These are phyloP conservation scores for Barbarea vulgaris DNA, from an alignment of 345 rosid species.

Conservation along the genomic window DNA sequence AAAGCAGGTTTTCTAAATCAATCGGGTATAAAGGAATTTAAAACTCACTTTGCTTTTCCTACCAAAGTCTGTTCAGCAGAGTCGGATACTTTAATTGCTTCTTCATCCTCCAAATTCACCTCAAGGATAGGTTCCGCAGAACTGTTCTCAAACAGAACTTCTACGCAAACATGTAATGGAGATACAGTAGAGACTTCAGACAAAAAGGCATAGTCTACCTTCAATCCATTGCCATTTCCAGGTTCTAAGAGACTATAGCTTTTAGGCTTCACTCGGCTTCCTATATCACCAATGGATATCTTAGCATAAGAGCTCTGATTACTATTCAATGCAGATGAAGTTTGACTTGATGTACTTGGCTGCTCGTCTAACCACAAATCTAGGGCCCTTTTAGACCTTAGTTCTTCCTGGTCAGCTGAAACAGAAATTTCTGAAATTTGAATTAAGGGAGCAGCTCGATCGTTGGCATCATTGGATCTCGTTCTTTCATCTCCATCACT, in stretches of 20 bases:
- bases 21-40: conserved; percentile 1
- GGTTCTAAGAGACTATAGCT: conserved; percentile 70
- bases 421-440: conserved; percentile 60
- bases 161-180: conserved; percentile 61
- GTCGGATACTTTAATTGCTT: conserved; percentile 50
- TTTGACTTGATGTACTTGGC: conserved; percentile 57
- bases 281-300: conserved; percentile 77
- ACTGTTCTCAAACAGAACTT: conserved; percentile 72
- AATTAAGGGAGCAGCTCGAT: conserved; percentile 64
- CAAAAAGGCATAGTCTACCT: conserved; percentile 78
- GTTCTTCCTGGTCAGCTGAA: conserved; percentile 53
- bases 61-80: conserved; percentile 50
- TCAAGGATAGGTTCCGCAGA: conserved; percentile 59
- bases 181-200: conserved; percentile 70
- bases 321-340: conserved; percentile 47
- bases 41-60: conserved; percentile 60
- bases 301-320: conserved; percentile 62
- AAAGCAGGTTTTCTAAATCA: not conserved
- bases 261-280: conserved; percentile 68
- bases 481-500: conserved; percentile 49
- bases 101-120: conserved; percentile 68
- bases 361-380: conserved; percentile 92
- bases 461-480: conserved; percentile 50
- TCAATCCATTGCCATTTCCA: conserved; percentile 81
- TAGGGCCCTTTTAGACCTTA: conserved; percentile 63